Evolutionary conservation across 805 yeast species (phyloP).

Genomic region (Suhomyces sp.): DNA sequence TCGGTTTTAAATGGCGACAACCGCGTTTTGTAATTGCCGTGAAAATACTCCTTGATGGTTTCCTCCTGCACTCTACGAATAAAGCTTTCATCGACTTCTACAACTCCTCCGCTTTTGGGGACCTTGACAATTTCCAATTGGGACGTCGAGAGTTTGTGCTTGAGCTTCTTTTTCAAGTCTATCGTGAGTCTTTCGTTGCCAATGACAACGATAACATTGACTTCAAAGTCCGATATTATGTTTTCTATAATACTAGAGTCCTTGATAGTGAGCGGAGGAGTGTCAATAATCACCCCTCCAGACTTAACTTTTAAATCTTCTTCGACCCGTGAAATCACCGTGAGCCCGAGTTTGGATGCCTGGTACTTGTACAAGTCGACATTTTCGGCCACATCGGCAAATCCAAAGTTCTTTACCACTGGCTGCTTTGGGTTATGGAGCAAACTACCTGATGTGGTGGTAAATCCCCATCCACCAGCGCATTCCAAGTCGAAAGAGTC

Average conservation of each 20-base stretch:
- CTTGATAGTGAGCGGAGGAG: constrained; percentile 59
- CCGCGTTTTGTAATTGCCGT: constrained; percentile 65
- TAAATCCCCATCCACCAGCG: constrained; percentile 70
- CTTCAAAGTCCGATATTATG: constrained; percentile 57
- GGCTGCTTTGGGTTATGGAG: constrained; percentile 86
- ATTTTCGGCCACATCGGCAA: constrained; percentile 58
- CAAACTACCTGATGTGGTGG: constrained; percentile 70
- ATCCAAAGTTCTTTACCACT: constrained; percentile 75
- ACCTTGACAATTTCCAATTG: constrained; percentile 55
- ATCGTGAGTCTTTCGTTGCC: constrained; percentile 70
- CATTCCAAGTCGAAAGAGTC: constrained; percentile 76
- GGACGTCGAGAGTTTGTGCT: constrained; percentile 26
- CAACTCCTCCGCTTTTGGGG: constrained; percentile 72
- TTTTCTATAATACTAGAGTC: constrained; percentile 52
- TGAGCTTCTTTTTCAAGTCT: constrained; percentile 55
- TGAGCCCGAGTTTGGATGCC: constrained; percentile 48
- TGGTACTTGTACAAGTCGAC: constrained; percentile 51
- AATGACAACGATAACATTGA: constrained; percentile 62
- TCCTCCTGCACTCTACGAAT: constrained; percentile 70
- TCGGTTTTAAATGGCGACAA: constrained; percentile 86
- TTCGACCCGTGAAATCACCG: constrained; percentile 46
- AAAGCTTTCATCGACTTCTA: constrained; percentile 67
- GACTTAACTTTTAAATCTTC: constrained; percentile 45
- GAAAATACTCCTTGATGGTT: constrained; percentile 82
- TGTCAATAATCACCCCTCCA: constrained; percentile 69